Conservation (phyloP, 2,329 filamentous ascomycete species). For the Clarireedia paspali region DNA sequence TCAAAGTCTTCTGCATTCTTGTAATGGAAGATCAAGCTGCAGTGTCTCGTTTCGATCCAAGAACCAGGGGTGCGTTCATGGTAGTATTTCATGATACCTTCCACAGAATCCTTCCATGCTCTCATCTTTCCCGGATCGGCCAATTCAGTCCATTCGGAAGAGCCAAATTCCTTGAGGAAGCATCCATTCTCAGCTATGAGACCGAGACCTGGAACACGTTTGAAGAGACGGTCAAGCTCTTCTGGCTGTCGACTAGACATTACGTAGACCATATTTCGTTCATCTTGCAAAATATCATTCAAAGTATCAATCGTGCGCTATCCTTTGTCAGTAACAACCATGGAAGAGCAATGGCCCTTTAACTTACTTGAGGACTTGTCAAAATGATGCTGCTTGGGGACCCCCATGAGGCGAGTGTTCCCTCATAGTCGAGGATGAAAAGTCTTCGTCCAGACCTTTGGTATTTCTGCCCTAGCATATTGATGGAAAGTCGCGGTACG, state of each 20-base stretch:
- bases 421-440: slow-evolving; percentile 91
- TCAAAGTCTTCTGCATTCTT: slow-evolving; percentile 72
- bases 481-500: slow-evolving; percentile 74
- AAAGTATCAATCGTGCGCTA: slow-evolving; percentile 75
- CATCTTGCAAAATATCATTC: slow-evolving; percentile 72
- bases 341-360: too few species aligned
- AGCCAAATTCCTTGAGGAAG: slow-evolving; percentile 68
- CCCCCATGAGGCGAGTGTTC: slow-evolving; percentile 82
- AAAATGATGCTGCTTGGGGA: slow-evolving; percentile 78
- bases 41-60: slow-evolving; percentile 84
- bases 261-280: slow-evolving; percentile 80
- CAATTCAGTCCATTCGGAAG: slow-evolving; percentile 68
- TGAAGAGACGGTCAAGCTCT: slow-evolving; percentile 81
- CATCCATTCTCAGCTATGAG: slow-evolving; percentile 93
- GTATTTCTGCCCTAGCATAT: slow-evolving; percentile 58
- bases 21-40: slow-evolving; percentile 86
- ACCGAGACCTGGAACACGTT: slow-evolving; percentile 72
- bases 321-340: slow-evolving; percentile 13
- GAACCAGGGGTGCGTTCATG: slow-evolving; percentile 82
- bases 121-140: slow-evolving; percentile 62
- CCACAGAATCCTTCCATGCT: slow-evolving; percentile 78
- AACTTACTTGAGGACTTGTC: slow-evolving; percentile 60
- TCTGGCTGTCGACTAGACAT: slow-evolving; percentile 87
- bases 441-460: slow-evolving; percentile 58
- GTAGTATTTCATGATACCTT: slow-evolving; percentile 80